Conservation (phyloP, 2,329 filamentous ascomycete species). For the Penicillium rolfsii region DNA sequence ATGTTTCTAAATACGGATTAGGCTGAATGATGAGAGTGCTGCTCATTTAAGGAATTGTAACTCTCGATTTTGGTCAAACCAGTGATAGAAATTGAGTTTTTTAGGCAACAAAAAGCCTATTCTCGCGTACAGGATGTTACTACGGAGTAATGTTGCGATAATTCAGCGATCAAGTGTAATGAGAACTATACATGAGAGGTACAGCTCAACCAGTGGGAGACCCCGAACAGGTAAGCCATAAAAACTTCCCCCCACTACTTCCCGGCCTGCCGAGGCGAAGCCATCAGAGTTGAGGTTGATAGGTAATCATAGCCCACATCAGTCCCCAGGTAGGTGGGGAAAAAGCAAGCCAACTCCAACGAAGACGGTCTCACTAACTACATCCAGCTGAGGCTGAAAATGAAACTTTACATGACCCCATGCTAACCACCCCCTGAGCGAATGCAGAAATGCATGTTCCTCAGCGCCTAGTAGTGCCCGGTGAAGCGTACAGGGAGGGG, state of each 20-base stretch:
- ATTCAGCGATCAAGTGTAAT: background rate
- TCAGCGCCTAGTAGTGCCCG: background rate
- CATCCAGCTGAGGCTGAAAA: slow-evolving; percentile 20
- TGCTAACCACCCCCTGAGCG: background rate
- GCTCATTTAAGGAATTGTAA: too few relatives aligned
- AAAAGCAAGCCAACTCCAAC: background rate
- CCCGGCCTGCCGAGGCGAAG: background rate
- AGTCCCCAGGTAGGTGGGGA: background rate
- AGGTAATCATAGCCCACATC: background rate
- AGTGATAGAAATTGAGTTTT: background rate
- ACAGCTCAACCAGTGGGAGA: background rate
- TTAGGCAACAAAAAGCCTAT: background rate
- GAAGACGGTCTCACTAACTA: background rate
- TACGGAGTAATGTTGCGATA: background rate
- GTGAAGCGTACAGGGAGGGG: background rate
- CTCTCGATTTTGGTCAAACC: background rate
- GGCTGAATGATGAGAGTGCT: background rate
- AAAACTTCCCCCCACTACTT: background rate
- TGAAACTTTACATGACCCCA: slow-evolving; percentile 5
- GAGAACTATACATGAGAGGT: background rate
- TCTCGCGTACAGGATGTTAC: background rate
- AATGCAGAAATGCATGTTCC: background rate
- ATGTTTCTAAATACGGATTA: slow-evolving; percentile 23
- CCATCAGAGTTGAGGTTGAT: background rate
- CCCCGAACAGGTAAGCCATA: background rate